Conservation (phyloP, 164 flowering plant species). For the Paratinospora sagittata region DNA sequence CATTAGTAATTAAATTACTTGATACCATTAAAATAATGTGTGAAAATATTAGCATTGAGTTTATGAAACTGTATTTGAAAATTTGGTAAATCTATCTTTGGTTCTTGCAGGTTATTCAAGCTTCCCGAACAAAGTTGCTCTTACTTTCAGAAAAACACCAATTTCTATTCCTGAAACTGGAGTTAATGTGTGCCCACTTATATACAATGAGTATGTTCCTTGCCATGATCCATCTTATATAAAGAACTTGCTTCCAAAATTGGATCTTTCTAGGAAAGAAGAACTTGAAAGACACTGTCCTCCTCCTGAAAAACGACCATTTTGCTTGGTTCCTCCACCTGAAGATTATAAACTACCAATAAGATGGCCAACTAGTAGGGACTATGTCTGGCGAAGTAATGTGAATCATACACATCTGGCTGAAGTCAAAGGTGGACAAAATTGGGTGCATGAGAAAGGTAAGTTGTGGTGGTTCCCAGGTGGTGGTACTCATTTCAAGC, state of each 20-base stretch:
- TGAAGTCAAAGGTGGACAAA: constrained; percentile 97
- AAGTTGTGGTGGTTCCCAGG: constrained; percentile 98
- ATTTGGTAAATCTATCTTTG: constrained; percentile 5
- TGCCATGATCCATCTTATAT: constrained; percentile 73
- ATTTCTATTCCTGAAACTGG: constrained; percentile 63
- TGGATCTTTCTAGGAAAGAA: constrained; percentile 65
- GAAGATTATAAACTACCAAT: constrained; percentile 79
- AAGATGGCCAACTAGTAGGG: constrained; percentile 92
- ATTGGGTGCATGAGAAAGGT: constrained; percentile 83
- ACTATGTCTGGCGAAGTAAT: constrained; percentile 90
- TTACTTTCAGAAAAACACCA: constrained; percentile 47
- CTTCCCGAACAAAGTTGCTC: constrained; percentile 60
- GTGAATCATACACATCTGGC: constrained; percentile 93
- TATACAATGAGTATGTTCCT: constrained; percentile 79
- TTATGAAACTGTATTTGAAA: neutral
- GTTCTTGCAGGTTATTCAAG: constrained; percentile 39
- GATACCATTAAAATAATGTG: no score
- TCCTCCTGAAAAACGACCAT: constrained; percentile 63
- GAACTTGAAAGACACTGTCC: constrained; percentile 96
- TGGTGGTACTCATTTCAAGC: constrained; percentile 98
- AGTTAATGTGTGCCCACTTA: constrained; percentile 71
- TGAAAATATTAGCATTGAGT: neutral
- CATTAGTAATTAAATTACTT: no score
- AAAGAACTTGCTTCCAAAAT: constrained; percentile 40
- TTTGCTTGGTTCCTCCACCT: constrained; percentile 95